Evolutionary conservation across 1,284 basidiomycete species (phyloP).

Genomic region (Cutaneotrichosporon cavernicola): DNA sequence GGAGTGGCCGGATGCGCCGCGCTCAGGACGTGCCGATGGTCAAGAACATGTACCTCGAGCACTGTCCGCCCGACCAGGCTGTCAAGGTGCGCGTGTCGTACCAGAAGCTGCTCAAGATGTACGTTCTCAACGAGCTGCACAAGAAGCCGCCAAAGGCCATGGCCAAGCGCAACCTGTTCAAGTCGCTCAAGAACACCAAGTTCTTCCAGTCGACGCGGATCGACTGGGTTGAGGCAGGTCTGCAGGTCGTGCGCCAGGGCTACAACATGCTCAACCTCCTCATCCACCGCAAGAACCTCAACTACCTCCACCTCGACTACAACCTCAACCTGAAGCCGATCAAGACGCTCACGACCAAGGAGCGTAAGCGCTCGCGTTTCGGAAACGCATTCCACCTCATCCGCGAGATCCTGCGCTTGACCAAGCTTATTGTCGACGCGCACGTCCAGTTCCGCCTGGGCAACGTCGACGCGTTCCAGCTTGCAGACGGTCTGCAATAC

Average conservation of each 20-base stretch:
- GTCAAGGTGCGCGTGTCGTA: conserved; percentile 99
- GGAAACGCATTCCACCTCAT: conserved; percentile 98
- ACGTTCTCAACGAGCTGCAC: conserved; percentile 90
- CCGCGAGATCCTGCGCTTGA: conserved; percentile 94
- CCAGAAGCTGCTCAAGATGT: conserved; percentile 97
- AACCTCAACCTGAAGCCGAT: conserved; percentile 73
- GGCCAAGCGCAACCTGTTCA: conserved; percentile 96
- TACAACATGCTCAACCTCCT: conserved; percentile 99
- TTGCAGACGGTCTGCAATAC: conserved; percentile 97
- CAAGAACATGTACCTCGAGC: conserved; percentile 97
- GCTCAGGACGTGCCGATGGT: conserved; percentile 94
- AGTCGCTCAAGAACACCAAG: conserved; percentile 94
- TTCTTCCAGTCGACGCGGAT: conserved; percentile 98
- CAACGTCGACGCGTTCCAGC: conserved; percentile 98
- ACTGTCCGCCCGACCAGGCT: conserved; percentile 91
- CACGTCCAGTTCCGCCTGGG: conserved; percentile 98
- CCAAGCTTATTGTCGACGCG: conserved; percentile 97
- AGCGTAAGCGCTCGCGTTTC: conserved; percentile 99
- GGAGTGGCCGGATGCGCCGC: conserved; percentile 87
- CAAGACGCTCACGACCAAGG: conserved; percentile 98
- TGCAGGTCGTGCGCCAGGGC: conserved; percentile 97
- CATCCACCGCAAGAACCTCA: conserved; percentile 99
- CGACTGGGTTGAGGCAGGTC: conserved; percentile 98
- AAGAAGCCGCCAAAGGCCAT: conserved; percentile 89
- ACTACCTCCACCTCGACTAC: conserved; percentile 66